Percentiles rank a stretch among this genome's conserved stretches.
Evolutionary conservation across 164 flowering plant genomes (phyloP).

Genomic region (Dillenia turbinata): DNA sequence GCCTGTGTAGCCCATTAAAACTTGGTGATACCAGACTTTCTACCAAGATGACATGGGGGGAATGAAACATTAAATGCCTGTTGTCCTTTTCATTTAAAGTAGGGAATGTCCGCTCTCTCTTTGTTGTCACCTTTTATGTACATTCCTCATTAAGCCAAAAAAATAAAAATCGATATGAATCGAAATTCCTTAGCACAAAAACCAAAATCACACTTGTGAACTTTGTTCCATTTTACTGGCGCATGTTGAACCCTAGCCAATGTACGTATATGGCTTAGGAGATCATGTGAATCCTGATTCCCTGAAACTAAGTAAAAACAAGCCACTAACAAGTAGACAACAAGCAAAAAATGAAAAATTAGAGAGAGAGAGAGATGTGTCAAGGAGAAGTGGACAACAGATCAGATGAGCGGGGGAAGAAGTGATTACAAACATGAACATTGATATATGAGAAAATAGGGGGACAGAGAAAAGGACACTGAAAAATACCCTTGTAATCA

Average conservation of each 20-base stretch:
- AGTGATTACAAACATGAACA: constrained; percentile 5
- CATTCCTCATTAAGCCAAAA: neutral
- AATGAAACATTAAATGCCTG: neutral
- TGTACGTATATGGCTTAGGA: too few species aligned
- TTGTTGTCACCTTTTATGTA: constrained; percentile 1
- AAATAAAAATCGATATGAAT: too few species aligned
- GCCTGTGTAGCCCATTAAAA: too few species aligned
- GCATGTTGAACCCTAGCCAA: too few species aligned
- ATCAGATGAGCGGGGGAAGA: constrained; percentile 5
- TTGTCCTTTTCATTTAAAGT: neutral
- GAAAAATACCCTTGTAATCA: neutral
- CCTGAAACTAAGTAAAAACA: constrained; percentile 7
- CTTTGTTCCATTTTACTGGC: too few species aligned
- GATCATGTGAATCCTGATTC: constrained; percentile 23
- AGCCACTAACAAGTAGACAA: constrained; percentile 9
- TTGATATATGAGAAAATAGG: constrained; percentile 13
- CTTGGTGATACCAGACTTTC: too few species aligned
- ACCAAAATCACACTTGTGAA: too few species aligned
- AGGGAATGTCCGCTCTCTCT: neutral
- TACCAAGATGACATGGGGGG: neutral
- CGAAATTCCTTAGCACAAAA: too few species aligned
- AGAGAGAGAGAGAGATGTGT: constrained; percentile 15
- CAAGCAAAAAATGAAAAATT: constrained; percentile 1
- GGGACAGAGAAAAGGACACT: constrained; percentile 13
- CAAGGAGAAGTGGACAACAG: constrained; percentile 19